Conservation (phyloP, 2,329 filamentous ascomycete species). For the Clonostachys solani region DNA sequence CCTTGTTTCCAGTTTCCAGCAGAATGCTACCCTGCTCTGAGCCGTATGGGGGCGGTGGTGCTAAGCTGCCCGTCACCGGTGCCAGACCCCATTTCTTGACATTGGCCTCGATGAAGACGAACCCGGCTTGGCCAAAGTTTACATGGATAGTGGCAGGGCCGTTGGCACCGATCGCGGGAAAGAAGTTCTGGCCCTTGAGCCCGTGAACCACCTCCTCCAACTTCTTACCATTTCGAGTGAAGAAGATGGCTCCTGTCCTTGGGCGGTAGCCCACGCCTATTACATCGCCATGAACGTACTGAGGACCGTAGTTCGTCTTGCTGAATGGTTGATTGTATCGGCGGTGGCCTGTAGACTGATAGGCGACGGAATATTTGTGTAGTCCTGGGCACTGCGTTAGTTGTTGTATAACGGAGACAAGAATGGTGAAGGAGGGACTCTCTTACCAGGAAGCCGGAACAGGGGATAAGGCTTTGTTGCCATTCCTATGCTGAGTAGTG, state of each 20-base stretch:
- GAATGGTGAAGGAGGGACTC: slow-evolving; percentile 1
- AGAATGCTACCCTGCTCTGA: slow-evolving; percentile 96
- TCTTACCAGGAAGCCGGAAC: slow-evolving; percentile 85
- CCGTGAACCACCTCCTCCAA: slow-evolving; percentile 92
- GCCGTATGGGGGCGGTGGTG: slow-evolving; percentile 92
- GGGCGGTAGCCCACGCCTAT: slow-evolving; percentile 94
- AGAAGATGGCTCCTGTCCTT: slow-evolving; percentile 92
- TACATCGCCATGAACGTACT: slow-evolving; percentile 89
- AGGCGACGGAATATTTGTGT: slow-evolving; percentile 90
- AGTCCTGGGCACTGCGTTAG: slow-evolving; percentile 49
- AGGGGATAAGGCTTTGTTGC: slow-evolving; percentile 95
- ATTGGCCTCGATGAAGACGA: slow-evolving; percentile 98
- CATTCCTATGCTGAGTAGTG: slow-evolving; percentile 85
- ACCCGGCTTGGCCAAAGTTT: slow-evolving; percentile 96
- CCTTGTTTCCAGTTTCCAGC: slow-evolving; percentile 75
- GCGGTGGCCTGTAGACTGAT: slow-evolving; percentile 81
- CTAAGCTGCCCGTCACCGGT: slow-evolving; percentile 90
- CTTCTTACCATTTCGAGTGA: slow-evolving; percentile 96
- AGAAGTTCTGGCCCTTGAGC: slow-evolving; percentile 92
- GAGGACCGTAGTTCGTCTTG: slow-evolving; percentile 74
- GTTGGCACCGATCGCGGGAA: slow-evolving; percentile 94
- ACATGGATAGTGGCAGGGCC: slow-evolving; percentile 91
- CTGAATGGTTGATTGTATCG: slow-evolving; percentile 91
- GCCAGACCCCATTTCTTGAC: slow-evolving; percentile 99
- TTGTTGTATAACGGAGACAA: background rate